Conservation (phyloP, 2,329 filamentous ascomycete genomes). For the Epichloe gansuensis region DNA sequence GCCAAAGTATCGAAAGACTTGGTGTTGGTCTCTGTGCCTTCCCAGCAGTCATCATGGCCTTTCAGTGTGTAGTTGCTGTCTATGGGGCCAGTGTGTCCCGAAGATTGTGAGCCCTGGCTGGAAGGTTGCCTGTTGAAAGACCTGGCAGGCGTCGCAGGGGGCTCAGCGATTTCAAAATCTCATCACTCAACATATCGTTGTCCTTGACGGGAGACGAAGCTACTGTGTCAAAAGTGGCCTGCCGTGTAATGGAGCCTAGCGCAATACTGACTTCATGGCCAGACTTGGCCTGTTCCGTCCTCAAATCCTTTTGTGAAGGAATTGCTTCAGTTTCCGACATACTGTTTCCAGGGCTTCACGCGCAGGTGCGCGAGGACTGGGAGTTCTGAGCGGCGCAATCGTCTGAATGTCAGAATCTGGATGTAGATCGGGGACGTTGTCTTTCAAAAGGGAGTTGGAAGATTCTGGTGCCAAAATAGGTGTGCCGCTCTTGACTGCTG, state of each 20-base stretch:
- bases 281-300: constrained; percentile 15
- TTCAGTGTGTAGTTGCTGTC: constrained; percentile 53
- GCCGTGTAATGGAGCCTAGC: constrained; percentile 26
- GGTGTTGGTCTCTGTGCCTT: constrained; percentile 20
- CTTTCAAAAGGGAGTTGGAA: not conserved
- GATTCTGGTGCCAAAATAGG: not conserved
- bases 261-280: constrained; percentile 16
- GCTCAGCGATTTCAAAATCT: constrained; percentile 60
- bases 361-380: constrained; percentile 15
- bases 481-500: not conserved
- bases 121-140: constrained; percentile 8
- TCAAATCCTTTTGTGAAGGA: constrained; percentile 20
- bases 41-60: constrained; percentile 59
- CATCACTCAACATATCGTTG: constrained; percentile 58
- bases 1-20: not conserved
- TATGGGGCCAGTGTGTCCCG: constrained; percentile 15
- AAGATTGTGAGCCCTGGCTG: constrained; percentile 10
- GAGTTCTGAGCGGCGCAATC: constrained; percentile 22
- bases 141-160: constrained; percentile 25
- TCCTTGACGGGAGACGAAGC: constrained; percentile 49
- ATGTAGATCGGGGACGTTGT: constrained; percentile 5
- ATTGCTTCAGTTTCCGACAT: constrained; percentile 14
- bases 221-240: constrained; percentile 34
- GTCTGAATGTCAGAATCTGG: constrained; percentile 7
- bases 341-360: not conserved